Base-by-base conservation (phyloP, 306 rosid species). In the Prunus padus region DNA sequence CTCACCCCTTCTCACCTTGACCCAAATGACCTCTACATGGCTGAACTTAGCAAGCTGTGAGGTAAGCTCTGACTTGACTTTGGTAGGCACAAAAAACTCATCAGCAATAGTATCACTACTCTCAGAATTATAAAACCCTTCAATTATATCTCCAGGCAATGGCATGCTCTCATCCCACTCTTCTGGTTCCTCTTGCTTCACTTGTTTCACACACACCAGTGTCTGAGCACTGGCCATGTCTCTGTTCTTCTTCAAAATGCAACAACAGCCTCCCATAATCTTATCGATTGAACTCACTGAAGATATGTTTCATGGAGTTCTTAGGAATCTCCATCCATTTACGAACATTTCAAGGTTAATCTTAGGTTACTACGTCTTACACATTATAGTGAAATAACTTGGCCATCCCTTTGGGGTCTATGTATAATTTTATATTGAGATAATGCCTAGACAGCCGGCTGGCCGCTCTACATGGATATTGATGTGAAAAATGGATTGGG, bases 101-200 rank as follows among this genome's bases (percentile, higher is more conserved):
- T 85, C 88, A 6, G 11, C 76, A 18, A 26, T 15, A 15, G 4
- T 42, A 2, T 79, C 81, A 1, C 44, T 19, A 31, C 33, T 73
- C 65, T 79, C 79, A 0, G 79, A 82, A 11, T 25, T 18, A 31
- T 73, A 59, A 45, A 87, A 51, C 3, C 96, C 96, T 80, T 88
- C 91, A 50, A 90, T 86, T 74, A 90, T 83, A 77, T 92, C 93
- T 23, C 93, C 92, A 0, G 93, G 93, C 65, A 92, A 82, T 20
- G 96, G 93, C 97, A 89, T 88, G 81, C 80, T 83, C 65, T 84
- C 91, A 22, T 86, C 87, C 96, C 97, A 92, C 51, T 92, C 97
- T 23, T 88, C 87, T 11, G 65, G 18, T 54, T 50, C 63, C 67
- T 86, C 89, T 83, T 87, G 93, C 82, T 80, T 89, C 80, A 89